Evolutionary conservation across 2,329 filamentous ascomycete species (phyloP).

Genomic region (Alternaria triticimaculans): DNA sequence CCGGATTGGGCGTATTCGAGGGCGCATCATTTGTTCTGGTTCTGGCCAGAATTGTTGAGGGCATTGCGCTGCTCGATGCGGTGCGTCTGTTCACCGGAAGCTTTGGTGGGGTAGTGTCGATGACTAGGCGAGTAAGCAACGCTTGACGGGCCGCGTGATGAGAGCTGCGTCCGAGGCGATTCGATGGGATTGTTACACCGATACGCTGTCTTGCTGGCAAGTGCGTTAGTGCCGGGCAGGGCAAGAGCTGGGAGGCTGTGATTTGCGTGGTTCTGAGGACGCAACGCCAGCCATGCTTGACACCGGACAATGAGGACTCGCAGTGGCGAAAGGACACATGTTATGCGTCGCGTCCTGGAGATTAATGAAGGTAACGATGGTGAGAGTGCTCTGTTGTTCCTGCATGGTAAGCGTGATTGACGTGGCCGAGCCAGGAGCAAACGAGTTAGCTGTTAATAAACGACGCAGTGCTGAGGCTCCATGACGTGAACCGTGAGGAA

Average conservation of each 20-base stretch:
- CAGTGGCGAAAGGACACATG: conserved; percentile 37
- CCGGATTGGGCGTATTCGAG: conserved; percentile 5
- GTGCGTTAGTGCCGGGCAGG: conserved; percentile 21
- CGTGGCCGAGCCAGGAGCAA: conserved; percentile 38
- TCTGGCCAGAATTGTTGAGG: conserved; percentile 11
- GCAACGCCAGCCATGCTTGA: conserved; percentile 28
- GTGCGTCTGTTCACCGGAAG: conserved; percentile 39
- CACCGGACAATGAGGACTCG: conserved; percentile 15
- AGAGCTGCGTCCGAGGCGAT: conserved; percentile 25
- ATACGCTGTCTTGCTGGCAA: conserved; percentile 45
- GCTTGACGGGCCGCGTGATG: conserved; percentile 31
- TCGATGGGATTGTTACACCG: conserved; percentile 38
- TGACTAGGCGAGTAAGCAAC: conserved; percentile 24
- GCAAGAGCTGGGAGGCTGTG: conserved; percentile 28
- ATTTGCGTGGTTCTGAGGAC: conserved; percentile 25
- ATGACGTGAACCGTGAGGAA: conserved; percentile 20
- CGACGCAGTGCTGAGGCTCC: conserved; percentile 17
- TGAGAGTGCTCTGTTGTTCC: conserved; percentile 44
- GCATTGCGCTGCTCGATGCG: conserved; percentile 16
- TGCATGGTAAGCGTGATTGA: conserved; percentile 44
- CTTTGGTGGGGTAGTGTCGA: conserved; percentile 21
- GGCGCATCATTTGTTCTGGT: conserved; percentile 6
- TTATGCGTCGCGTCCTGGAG: conserved; percentile 31
- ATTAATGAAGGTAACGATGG: conserved; percentile 37
- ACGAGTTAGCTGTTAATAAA: conserved; percentile 21